These are phyloP conservation scores for Avicennia marina DNA, from an alignment of 257 asterid genomes.

Conservation along the genomic window DNA sequence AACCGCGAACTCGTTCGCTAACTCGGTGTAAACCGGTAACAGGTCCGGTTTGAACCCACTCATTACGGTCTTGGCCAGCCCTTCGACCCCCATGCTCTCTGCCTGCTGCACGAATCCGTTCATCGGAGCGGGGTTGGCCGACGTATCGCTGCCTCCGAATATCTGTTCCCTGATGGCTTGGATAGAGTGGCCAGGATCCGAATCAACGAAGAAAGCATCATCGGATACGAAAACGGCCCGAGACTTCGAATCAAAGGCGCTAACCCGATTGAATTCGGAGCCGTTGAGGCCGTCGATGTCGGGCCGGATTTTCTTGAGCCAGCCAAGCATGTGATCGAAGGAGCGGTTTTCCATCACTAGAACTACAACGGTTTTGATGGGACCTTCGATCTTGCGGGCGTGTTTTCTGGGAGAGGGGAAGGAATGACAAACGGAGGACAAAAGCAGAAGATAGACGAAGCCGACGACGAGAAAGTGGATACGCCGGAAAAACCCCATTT, in stretches of 20 bases:
- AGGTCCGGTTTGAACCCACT: slow-evolving; percentile 81
- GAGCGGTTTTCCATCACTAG: slow-evolving; percentile 96
- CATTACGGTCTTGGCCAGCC: slow-evolving; percentile 66
- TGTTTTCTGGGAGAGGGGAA: slow-evolving; percentile 45
- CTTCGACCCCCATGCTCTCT: slow-evolving; percentile 59
- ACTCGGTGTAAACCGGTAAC: slow-evolving; percentile 64
- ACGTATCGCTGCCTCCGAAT: slow-evolving; percentile 60
- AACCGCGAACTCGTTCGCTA: slow-evolving; percentile 76
- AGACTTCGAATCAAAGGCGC: slow-evolving; percentile 71
- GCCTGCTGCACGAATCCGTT: slow-evolving; percentile 97
- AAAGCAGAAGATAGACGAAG: slow-evolving; percentile 34
- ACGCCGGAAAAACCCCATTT: slow-evolving; percentile 41
- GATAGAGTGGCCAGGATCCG: slow-evolving; percentile 96
- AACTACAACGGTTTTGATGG: slow-evolving; percentile 84
- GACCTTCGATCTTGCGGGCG: slow-evolving; percentile 54
- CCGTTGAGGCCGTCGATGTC: slow-evolving; percentile 82
- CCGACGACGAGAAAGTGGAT: slow-evolving; percentile 15
- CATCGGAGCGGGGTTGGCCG: slow-evolving; percentile 85
- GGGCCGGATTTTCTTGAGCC: slow-evolving; percentile 73
- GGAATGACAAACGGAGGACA: slow-evolving; percentile 38
- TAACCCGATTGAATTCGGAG: slow-evolving; percentile 61
- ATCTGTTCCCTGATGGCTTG: slow-evolving; percentile 94
- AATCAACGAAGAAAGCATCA: slow-evolving; percentile 60
- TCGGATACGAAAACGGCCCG: slow-evolving; percentile 44
- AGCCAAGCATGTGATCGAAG: slow-evolving; percentile 86